A percentile compares a stretch with the other conserved stretches of the same genome.
Evolutionary conservation across 192 early-diverging fungal species (phyloP).

Genomic region (Piromyces sp.): DNA sequence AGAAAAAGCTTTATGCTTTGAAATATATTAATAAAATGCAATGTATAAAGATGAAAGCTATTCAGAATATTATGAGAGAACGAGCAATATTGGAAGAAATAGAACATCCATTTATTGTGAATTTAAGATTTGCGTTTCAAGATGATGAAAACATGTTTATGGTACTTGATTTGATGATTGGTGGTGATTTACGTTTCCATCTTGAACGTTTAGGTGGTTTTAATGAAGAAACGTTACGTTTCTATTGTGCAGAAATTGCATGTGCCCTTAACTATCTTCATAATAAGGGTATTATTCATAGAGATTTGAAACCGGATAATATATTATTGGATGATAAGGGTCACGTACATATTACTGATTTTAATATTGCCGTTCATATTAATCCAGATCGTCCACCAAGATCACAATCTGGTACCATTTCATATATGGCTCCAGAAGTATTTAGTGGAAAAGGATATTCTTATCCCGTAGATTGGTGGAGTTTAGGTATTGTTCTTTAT

Average conservation of each 20-base stretch:
- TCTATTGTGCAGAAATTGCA: conserved; percentile 79
- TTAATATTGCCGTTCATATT: conserved; percentile 81
- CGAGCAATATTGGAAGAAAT: conserved; percentile 72
- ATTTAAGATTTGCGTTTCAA: not conserved
- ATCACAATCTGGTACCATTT: conserved; percentile 70
- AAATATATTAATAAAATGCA: conserved; percentile 95
- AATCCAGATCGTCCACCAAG: conserved; percentile 45
- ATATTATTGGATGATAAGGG: conserved; percentile 58
- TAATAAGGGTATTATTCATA: conserved; percentile 61
- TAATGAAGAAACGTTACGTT: conserved; percentile 51
- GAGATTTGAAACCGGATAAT: conserved; percentile 93
- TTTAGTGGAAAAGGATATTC: conserved; percentile 48
- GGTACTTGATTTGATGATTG: conserved; percentile 85
- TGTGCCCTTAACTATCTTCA: conserved; percentile 73
- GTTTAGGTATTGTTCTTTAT: conserved; percentile 72
- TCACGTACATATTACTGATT: conserved; percentile 83
- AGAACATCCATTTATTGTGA: conserved; percentile 42
- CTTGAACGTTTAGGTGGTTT: conserved; percentile 52
- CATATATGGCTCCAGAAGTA: conserved; percentile 84
- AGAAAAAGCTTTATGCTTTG: conserved; percentile 67
- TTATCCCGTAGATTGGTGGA: conserved; percentile 87
- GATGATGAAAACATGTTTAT: conserved; percentile 45
- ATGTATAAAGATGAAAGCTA: conserved; percentile 69
- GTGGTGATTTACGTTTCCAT: conserved; percentile 86
- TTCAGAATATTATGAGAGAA: conserved; percentile 83